phyloP scores from a whole-genome alignment of 2,329 filamentous ascomycete species.

The Botryotinia narcissicola region DNA sequence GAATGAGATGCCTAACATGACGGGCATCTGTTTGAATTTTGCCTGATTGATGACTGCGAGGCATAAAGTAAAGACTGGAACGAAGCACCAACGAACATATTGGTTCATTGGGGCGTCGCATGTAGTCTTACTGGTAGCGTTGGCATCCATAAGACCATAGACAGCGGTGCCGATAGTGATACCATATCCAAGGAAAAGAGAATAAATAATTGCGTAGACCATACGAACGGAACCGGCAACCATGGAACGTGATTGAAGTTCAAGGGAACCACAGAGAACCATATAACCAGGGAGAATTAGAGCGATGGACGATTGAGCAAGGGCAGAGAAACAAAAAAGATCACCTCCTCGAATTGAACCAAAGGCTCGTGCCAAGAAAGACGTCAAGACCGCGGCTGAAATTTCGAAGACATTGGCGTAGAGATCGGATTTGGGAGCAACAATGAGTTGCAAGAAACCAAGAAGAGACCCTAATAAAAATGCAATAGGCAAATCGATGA shows the following conservation, averaged over 20 bases:
- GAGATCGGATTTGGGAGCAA: conserved; percentile 66
- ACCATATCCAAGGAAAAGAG: conserved; percentile 55
- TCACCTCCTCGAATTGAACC: conserved; percentile 51
- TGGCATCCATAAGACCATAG: conserved; percentile 50
- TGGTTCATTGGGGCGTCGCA: conserved; percentile 48
- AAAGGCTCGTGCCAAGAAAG: conserved; percentile 61
- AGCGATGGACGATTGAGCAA: conserved; percentile 63
- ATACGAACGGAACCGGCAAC: conserved; percentile 57
- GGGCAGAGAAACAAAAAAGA: conserved; percentile 65
- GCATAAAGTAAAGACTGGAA: conserved; percentile 69
- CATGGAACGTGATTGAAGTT: conserved; percentile 54
- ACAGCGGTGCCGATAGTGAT: conserved; percentile 56
- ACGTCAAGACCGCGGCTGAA: conserved; percentile 57
- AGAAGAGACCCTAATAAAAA: conserved; percentile 70
- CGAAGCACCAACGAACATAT: conserved; percentile 67
- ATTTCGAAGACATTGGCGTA: conserved; percentile 67
- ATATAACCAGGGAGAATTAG: conserved; percentile 65
- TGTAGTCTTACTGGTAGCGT: conserved; percentile 47
- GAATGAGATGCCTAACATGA: conserved; percentile 73
- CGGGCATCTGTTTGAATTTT: conserved; percentile 75
- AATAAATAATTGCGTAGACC: conserved; percentile 59
- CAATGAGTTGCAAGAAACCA: conserved; percentile 66
- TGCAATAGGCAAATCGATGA: conserved; percentile 69
- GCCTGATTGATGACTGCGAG: conserved; percentile 76
- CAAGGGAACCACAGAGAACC: conserved; percentile 56